A percentile compares a stretch with the other conserved stretches of the same genome.
These are phyloP conservation scores for Nadsonia starkeyi-henricii DNA, from an alignment of 1,139 yeast species.

Conservation along the genomic window DNA sequence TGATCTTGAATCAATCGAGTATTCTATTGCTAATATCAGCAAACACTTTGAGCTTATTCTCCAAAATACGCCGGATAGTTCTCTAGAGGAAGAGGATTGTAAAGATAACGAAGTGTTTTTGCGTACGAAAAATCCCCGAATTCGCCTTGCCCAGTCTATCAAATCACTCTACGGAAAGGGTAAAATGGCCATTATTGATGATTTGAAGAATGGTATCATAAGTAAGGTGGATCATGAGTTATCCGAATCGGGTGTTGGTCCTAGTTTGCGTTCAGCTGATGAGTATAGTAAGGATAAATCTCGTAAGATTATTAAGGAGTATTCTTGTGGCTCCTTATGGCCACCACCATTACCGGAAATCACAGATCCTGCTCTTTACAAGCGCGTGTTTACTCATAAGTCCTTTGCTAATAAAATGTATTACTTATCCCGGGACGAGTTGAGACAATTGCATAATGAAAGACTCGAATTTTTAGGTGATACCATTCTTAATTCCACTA, in stretches of 20 bases:
- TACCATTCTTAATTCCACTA: conserved; percentile 61
- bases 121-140: neutral
- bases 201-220: neutral
- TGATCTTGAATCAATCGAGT: neutral
- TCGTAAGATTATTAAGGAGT: neutral
- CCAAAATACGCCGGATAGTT: neutral
- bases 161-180: neutral
- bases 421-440: conserved; percentile 42
- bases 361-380: conserved; percentile 40
- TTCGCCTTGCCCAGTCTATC: neutral
- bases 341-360: conserved; percentile 67
- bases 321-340: conserved; percentile 12
- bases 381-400: conserved; percentile 71
- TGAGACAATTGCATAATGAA: conserved; percentile 63
- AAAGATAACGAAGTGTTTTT: neutral
- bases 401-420: conserved; percentile 48
- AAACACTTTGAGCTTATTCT: neutral
- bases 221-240: neutral
- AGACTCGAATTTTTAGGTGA: conserved; percentile 91
- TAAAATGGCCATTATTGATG: neutral
- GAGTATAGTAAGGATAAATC: neutral
- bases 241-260: neutral
- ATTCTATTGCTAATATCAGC: neutral
- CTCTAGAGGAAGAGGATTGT: neutral
- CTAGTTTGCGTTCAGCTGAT: neutral